Base-by-base conservation (phyloP, 2,329 filamentous ascomycete genomes). In the Dactylonectria macrodidyma region DNA sequence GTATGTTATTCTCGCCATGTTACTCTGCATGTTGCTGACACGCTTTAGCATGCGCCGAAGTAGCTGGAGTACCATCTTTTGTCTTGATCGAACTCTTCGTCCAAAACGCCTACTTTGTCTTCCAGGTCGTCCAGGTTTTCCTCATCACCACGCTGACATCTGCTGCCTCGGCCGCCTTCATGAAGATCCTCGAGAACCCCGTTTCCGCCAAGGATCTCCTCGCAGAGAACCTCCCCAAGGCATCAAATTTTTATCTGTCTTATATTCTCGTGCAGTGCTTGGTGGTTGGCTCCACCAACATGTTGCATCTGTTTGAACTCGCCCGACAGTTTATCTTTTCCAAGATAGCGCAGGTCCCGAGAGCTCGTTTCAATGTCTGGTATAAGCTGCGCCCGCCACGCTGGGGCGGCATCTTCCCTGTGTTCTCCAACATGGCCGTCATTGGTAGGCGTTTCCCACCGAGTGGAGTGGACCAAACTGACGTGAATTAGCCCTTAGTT, bases 191-290 rank as follows among this genome's bases (percentile, higher is more conserved):
- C 14, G 46, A 90, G 0, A 74, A 94, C 4, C 94, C 95, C 0
- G 79, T 83, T 2, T 82, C 82, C 0, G 88, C 90, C 7, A 89
- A 94, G 0, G 82, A 79, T 0, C 81, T 97, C 46, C 86, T 97
- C 4, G 92, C 95, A 1, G 77, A 85, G 16, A 92, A 93, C 66
- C 85, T 99, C 6, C 96, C 96, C 19, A 91, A 89, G 63, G 91
- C 94, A 0, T 95, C 95, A 68, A 98, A 97, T 82, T 97, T 98
- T 78, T 99, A 98, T 81, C 91, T 98, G 22, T 94, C 82, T 0
- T 99, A 98, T 83, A 97, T 99, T 72, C 90, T 98, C 36, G 89
- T 99, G 3, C 96, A 98, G 81, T 97, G 95, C 38, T 81, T 98
- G 65, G 92, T 91, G 1, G 90, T 95, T 68, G 92, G 94, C 3